Evolutionary conservation across 1,284 basidiomycete genomes (phyloP), one percentile per base, ranked within the genome.

Genomic region (Cutaneotrichosporon sp.): DNA sequence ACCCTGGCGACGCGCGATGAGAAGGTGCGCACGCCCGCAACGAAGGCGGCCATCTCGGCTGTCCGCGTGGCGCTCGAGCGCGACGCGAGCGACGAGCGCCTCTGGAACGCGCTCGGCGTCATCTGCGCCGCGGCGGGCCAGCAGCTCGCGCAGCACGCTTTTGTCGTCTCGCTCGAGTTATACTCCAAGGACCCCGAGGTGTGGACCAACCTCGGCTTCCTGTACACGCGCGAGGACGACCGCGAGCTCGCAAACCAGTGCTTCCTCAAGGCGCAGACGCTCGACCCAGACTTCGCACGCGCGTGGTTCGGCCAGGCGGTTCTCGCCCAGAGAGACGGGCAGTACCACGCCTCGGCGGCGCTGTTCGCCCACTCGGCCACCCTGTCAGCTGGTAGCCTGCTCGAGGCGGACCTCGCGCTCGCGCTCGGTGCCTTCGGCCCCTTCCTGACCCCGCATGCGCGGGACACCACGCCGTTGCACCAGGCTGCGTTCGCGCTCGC

Each of bases 251-350:
- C 95, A 0, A 90, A 90, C 67, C 87, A 95, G 73, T 88, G 90
- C 1, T 87, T 99, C 70, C 85, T 89, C 69, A 88, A 88, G 66
- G 91, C 95, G 16, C 95, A 98, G 75, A 89, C 89, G 13, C 83
- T 95, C 22, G 93, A 98, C 80, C 92, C 97, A 2, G 95, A 98
- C 71, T 90, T 88, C 79, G 85, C 89, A 0, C 76, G 87, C 29
- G 88, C 93, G n/a, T 99, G 97, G 97, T 84, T 97, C 16, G 97
- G 95, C 0, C 94, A 95, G 75, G 93, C 89, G 6, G 79, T 97
- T 45, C 83, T 97, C 22, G 92, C 93, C 18, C 84, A 84, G 16
- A 77, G 81, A 46, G 87, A 89, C 61, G 87, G 86, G 0, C 71
- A 78, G 34, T 86, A 90, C 65, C 74, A 79, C 16, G 87, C 91